Conservation (phyloP, 2,329 filamentous ascomycete species). For the Cryphonectria radicalis region DNA sequence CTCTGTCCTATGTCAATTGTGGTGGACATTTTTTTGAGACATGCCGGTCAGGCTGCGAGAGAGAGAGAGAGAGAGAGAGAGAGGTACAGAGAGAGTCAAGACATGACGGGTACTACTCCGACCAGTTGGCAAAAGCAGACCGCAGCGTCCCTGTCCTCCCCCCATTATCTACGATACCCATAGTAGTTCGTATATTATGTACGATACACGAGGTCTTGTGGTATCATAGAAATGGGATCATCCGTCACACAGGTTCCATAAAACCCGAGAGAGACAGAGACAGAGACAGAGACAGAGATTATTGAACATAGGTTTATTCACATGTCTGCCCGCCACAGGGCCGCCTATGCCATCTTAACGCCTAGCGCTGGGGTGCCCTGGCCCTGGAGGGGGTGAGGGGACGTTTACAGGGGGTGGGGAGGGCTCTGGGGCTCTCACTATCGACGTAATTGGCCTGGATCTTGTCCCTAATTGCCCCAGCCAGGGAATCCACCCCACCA, state of each 20-base stretch:
- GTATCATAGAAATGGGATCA: background rate
- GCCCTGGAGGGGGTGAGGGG: background rate
- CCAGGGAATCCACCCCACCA: slow-evolving; percentile 1
- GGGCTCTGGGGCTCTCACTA: background rate
- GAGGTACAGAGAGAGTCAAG: background rate
- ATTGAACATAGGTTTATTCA: background rate
- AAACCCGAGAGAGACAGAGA: background rate
- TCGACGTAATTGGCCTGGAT: slow-evolving; percentile 13
- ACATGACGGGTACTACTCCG: background rate
- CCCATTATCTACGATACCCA: background rate
- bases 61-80: background rate
- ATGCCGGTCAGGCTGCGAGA: background rate
- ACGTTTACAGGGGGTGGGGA: too few species aligned
- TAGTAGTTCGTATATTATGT: background rate
- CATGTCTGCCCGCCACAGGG: background rate
- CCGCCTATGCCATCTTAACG: background rate
- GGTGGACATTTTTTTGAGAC: background rate
- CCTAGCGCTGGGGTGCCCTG: background rate
- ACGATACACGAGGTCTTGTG: background rate
- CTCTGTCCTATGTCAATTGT: background rate
- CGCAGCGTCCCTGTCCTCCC: background rate
- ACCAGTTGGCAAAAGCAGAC: background rate
- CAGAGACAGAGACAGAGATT: too few species aligned
- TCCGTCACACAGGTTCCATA: background rate
- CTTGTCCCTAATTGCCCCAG: background rate